These are phyloP conservation scores for Rhizopogon roseolus DNA, from an alignment of 768 basidiomycete species.

Conservation along the genomic window DNA sequence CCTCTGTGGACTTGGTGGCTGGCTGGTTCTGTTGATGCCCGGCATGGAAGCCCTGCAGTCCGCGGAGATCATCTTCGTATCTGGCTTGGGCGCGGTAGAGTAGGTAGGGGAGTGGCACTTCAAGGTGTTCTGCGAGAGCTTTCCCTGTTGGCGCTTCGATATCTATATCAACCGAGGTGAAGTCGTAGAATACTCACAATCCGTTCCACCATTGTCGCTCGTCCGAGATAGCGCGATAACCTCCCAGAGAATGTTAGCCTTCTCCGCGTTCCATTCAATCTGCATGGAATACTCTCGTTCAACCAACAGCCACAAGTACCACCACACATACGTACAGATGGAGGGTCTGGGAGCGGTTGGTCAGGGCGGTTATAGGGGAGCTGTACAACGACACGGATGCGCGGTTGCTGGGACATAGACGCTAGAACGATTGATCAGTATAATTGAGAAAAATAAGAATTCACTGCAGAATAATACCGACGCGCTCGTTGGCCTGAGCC, in stretches of 20 bases:
- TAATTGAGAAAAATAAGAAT: background rate
- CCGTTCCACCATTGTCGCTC: conserved; percentile 67
- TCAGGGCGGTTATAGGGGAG: conserved; percentile 78
- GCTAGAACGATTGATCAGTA: background rate
- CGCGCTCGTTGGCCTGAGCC: background rate
- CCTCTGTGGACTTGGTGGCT: conserved; percentile 10
- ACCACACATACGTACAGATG: conserved; percentile 46
- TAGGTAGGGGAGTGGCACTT: conserved; percentile 80
- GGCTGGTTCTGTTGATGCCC: conserved; percentile 38
- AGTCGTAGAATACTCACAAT: conserved; percentile 51
- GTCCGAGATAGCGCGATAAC: conserved; percentile 76
- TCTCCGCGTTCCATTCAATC: conserved; percentile 85
- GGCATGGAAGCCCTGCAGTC: conserved; percentile 57
- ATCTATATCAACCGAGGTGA: background rate
- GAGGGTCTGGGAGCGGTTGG: conserved; percentile 59
- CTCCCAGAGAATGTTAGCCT: conserved; percentile 84
- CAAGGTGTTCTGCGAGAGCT: conserved; percentile 71
- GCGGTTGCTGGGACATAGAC: conserved; percentile 23
- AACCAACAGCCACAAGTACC: background rate
- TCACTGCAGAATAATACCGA: background rate
- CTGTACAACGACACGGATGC: conserved; percentile 71
- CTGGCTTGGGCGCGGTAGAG: conserved; percentile 80
- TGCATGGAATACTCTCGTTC: conserved; percentile 25
- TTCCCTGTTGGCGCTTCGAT: conserved; percentile 53
- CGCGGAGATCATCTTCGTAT: conserved; percentile 81